These are phyloP conservation scores for Colletotrichum godetiae DNA, from an alignment of 2,329 filamentous ascomycete species.

Conservation along the genomic window DNA sequence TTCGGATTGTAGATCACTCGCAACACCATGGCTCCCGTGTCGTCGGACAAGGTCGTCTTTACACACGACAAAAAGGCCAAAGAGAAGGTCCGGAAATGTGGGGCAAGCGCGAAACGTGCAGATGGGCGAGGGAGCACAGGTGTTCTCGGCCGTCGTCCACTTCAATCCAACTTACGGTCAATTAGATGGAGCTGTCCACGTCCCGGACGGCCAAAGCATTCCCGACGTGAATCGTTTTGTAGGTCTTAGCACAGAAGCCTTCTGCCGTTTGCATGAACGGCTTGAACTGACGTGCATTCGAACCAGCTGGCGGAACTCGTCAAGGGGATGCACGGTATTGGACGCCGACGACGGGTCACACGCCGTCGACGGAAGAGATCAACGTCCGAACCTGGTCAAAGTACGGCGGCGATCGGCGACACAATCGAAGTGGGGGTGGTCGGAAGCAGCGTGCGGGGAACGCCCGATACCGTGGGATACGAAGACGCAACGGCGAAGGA, in stretches of 20 bases:
- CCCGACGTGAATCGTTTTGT: background rate
- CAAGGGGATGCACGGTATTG: background rate
- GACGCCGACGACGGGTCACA: background rate
- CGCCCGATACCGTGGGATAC: background rate
- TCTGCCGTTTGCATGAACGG: background rate
- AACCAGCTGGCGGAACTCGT: slow-evolving; percentile 1
- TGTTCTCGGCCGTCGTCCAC: background rate
- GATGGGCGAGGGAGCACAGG: background rate
- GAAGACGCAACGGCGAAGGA: background rate
- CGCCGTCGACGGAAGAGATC: background rate
- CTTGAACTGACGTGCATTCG: background rate
- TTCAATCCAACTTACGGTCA: background rate
- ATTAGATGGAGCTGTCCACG: background rate
- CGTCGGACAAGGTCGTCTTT: background rate
- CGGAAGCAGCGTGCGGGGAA: background rate
- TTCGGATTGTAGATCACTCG: too few relatives aligned
- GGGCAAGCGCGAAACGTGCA: background rate
- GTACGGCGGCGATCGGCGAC: background rate
- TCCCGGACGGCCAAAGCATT: background rate
- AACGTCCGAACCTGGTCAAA: background rate
- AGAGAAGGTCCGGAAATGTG: background rate
- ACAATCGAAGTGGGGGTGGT: background rate
- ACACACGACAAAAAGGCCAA: background rate
- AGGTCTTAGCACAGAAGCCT: background rate
- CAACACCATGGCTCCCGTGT: background rate